Conservation (phyloP, 306 rosid species). For the Hippophae tibetana region DNA sequence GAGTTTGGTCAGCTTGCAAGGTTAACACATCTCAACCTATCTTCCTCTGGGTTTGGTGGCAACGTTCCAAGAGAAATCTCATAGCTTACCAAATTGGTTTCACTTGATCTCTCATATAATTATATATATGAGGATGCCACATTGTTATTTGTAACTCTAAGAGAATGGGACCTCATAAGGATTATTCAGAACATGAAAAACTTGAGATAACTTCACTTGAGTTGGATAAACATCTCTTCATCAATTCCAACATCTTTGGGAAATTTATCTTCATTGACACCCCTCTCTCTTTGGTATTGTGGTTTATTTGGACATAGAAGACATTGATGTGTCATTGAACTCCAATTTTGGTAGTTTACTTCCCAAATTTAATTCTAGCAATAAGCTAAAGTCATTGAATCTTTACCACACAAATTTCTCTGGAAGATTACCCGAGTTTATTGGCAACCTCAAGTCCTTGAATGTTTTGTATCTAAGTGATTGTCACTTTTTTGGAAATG, state of each 20-base stretch:
- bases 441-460: neutral
- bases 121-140: no score
- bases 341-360: neutral
- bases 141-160: neutral
- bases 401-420: neutral
- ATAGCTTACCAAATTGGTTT: neutral
- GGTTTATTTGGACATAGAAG: neutral
- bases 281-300: neutral
- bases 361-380: neutral
- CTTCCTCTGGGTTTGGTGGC: neutral
- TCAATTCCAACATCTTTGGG: neutral
- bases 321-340: neutral
- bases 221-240: neutral
- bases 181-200: neutral
- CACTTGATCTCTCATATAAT: neutral
- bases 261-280: neutral
- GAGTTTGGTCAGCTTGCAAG: neutral
- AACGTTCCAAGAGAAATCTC: neutral
- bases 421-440: neutral
- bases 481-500: neutral
- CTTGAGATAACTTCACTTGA: neutral
- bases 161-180: neutral
- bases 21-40: slow-evolving; percentile 3
- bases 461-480: neutral
- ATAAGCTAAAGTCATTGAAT: neutral